Evolutionary conservation across 352 stramenopile species (phyloP).

Genomic region (Phytophthora cryptogea): DNA sequence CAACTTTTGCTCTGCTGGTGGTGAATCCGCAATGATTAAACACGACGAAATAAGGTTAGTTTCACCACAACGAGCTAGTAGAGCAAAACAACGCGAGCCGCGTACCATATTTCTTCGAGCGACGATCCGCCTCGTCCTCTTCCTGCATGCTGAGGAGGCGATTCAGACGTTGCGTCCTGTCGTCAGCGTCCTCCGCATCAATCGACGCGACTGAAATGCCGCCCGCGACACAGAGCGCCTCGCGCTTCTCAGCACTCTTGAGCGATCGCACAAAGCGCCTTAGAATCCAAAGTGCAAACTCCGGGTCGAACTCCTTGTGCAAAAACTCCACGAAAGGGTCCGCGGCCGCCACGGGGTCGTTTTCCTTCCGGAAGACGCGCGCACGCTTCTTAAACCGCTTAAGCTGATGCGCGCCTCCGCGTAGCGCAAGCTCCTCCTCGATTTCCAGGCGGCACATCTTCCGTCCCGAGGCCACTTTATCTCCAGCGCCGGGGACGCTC

Average conservation of each 20-base stretch:
- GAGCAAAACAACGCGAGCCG: background rate
- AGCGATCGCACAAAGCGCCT: conserved; percentile 50
- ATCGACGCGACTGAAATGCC: conserved; percentile 31
- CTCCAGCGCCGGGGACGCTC: conserved; percentile 18
- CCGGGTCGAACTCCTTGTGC: conserved; percentile 52
- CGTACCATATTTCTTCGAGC: conserved; percentile 48
- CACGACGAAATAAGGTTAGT: conserved; percentile 19
- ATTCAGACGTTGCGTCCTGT: conserved; percentile 20
- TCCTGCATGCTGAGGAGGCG: conserved; percentile 19
- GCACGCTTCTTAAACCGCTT: conserved; percentile 77
- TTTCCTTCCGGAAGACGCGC: conserved; percentile 69
- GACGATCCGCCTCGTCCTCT: conserved; percentile 27
- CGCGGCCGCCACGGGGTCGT: conserved; percentile 55
- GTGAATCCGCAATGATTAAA: conserved; percentile 15
- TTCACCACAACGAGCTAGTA: background rate
- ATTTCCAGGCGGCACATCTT: conserved; percentile 70
- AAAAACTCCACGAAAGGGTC: conserved; percentile 59
- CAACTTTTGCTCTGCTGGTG: conserved; percentile 42
- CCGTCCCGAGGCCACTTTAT: conserved; percentile 35
- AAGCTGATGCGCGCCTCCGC: conserved; percentile 52
- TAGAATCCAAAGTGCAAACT: conserved; percentile 66
- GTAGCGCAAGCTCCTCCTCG: conserved; percentile 59
- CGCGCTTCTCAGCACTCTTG: conserved; percentile 62
- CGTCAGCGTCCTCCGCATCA: conserved; percentile 23
- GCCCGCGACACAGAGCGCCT: conserved; percentile 40